Evolutionary conservation across 78 protist species (phyloP).

Genomic region (Polysphondylium violaceum): DNA sequence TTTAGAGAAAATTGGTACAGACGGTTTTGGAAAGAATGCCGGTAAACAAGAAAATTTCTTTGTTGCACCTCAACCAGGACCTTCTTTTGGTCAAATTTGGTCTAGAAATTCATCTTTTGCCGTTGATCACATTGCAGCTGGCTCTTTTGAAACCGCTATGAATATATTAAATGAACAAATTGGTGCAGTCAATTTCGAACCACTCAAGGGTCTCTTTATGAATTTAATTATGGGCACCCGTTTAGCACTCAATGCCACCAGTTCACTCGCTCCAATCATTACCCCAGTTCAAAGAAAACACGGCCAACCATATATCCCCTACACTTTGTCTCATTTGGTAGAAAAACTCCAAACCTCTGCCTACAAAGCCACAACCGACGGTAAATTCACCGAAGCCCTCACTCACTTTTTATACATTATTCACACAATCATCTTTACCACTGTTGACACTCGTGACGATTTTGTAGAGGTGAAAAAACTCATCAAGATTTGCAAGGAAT

Average conservation of each 20-base stretch:
- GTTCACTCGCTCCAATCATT: conserved; percentile 3
- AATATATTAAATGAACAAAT: conserved; percentile 87
- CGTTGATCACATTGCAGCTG: conserved; percentile 95
- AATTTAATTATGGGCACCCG: conserved; percentile 53
- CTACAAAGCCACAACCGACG: conserved; percentile 85
- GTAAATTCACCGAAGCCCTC: conserved; percentile 91
- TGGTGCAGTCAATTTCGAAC: conserved; percentile 94
- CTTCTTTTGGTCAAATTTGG: conserved; percentile 83
- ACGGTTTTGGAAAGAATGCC: conserved; percentile 8
- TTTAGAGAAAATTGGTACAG: conserved; percentile 38
- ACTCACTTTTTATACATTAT: conserved; percentile 70
- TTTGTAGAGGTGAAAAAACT: conserved; percentile 83
- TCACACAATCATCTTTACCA: conserved; percentile 43
- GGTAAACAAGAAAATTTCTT: conserved; percentile 39
- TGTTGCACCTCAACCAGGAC: conserved; percentile 83
- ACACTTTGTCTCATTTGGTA: background rate
- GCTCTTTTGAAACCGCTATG: conserved; percentile 94
- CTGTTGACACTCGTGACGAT: conserved; percentile 69
- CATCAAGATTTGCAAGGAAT: conserved; percentile 93
- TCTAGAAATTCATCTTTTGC: conserved; percentile 79
- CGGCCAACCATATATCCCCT: conserved; percentile 44
- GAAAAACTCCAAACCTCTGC: conserved; percentile 57
- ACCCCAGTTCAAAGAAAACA: conserved; percentile 57
- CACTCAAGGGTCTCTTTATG: conserved; percentile 87
- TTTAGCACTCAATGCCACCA: conserved; percentile 1